Evolutionary conservation across 495 filamentous ascomycete species (phyloP), one percentile per base, ranked within the genome.

Genomic region (Neurospora sp.): DNA sequence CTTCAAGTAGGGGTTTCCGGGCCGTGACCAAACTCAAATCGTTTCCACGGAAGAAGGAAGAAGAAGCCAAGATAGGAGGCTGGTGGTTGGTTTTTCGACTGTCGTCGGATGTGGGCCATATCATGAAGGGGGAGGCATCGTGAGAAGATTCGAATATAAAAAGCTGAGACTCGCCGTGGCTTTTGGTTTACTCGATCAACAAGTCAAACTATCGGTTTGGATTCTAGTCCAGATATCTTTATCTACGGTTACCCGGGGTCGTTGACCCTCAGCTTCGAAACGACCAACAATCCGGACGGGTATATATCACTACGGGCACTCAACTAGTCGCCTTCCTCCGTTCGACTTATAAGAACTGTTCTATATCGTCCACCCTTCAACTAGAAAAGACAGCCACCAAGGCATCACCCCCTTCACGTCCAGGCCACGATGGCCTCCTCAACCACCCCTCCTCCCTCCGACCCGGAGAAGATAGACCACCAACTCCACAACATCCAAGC

Each of bases 391-490:
- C 31, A 37, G 35, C 4, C n/a, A 23, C 4, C 20, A 6, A 5
- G 0, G 12, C 20, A 54, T 5, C 10, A 54, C 4, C 0, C n/a
- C 44, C 11, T 0, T 2, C 20, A 4, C 5, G 0, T 5, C 10
- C 14, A 66, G 54, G 54, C 54, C 54, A 66, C 54, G 1, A 66
- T 66, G 54, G 27, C 27, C 27, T 35, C 54, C 27, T 9, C 54
- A 62, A 62, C 54, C 2, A 8, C 14, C 2, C 23, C 54, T 35
- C 2, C 5, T 0, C 54, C 54, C 23, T 62, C 14, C 54, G 27
- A 62, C 23, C 54, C 27, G 14, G 54, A 35, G 27, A 66, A 66
- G 54, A 35, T 8, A 3, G 14, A 35, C 12, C 3, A 10, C 27
- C 54, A 66, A 35, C 11, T 2, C 3, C 54, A 66, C 1, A 5